phyloP scores from a whole-genome alignment of 2,329 filamentous ascomycete genomes.

The Pseudogymnoascus pannorum region DNA sequence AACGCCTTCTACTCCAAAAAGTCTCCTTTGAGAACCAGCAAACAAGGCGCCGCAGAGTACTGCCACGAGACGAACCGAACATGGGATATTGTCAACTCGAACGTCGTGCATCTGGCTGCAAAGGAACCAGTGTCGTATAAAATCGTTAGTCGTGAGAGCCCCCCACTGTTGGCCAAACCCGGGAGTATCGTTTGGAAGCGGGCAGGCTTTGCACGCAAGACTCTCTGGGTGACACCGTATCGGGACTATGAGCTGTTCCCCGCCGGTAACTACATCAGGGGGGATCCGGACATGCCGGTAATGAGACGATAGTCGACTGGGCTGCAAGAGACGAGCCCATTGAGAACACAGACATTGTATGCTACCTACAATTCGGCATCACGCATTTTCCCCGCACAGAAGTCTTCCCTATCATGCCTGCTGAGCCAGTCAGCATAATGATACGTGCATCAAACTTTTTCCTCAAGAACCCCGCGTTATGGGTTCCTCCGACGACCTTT shows the following conservation, averaged over 20 bases:
- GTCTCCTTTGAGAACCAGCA: constrained; percentile 67
- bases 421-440: constrained; percentile 66
- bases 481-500: constrained; percentile 41
- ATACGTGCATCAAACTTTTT: constrained; percentile 55
- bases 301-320: constrained; percentile 26
- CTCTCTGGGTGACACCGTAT: constrained; percentile 52
- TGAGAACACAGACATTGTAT: constrained; percentile 76
- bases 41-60: constrained; percentile 69
- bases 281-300: constrained; percentile 36
- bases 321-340: constrained; percentile 60
- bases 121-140: constrained; percentile 83
- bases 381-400: constrained; percentile 86
- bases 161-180: constrained; percentile 69
- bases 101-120: constrained; percentile 76
- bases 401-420: constrained; percentile 89
- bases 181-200: constrained; percentile 64
- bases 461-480: constrained; percentile 48
- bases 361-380: constrained; percentile 91
- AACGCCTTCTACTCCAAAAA: constrained; percentile 85
- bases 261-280: constrained; percentile 49
- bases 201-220: constrained; percentile 50
- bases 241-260: constrained; percentile 52
- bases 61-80: constrained; percentile 70
- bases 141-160: constrained; percentile 79
- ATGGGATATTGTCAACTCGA: constrained; percentile 86